These are phyloP conservation scores for Fraxinus quadrangulata DNA, from an alignment of 257 asterid species.

Conservation along the genomic window DNA sequence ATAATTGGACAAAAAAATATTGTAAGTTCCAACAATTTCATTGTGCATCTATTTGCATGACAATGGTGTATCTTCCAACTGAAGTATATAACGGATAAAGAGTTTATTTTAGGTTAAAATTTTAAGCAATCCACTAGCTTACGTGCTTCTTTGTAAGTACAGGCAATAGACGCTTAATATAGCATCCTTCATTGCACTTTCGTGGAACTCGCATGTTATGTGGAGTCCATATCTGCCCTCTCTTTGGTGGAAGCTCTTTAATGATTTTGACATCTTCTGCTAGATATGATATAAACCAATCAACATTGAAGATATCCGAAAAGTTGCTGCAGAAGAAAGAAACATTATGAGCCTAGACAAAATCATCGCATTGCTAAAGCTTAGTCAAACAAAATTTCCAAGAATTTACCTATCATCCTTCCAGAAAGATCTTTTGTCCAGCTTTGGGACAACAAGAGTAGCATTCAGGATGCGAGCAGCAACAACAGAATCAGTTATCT, in stretches of 20 bases:
- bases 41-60: slow-evolving; percentile 3
- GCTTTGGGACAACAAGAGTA: slow-evolving; percentile 83
- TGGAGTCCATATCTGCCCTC: slow-evolving; percentile 77
- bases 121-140: slow-evolving; percentile 34
- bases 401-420: slow-evolving; percentile 80
- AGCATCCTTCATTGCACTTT: slow-evolving; percentile 87
- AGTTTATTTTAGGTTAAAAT: neutral
- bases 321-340: slow-evolving; percentile 75
- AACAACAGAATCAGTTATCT: slow-evolving; percentile 98
- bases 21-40: slow-evolving; percentile 11
- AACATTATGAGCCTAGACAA: slow-evolving; percentile 28
- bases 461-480: slow-evolving; percentile 98
- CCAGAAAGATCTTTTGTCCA: slow-evolving; percentile 95
- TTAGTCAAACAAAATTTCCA: slow-evolving; percentile 10
- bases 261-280: slow-evolving; percentile 73
- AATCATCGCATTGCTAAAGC: slow-evolving; percentile 13
- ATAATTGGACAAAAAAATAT: neutral
- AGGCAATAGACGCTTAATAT: slow-evolving; percentile 71
- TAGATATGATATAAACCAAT: slow-evolving; percentile 78
- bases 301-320: slow-evolving; percentile 82
- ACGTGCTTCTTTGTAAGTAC: slow-evolving; percentile 77
- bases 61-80: slow-evolving; percentile 6
- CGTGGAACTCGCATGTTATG: slow-evolving; percentile 88
- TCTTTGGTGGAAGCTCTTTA: slow-evolving; percentile 78
- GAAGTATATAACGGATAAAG: slow-evolving; percentile 11